phyloP scores from a whole-genome alignment of 1,284 basidiomycete species.

The Marasmius tenuissimus region DNA sequence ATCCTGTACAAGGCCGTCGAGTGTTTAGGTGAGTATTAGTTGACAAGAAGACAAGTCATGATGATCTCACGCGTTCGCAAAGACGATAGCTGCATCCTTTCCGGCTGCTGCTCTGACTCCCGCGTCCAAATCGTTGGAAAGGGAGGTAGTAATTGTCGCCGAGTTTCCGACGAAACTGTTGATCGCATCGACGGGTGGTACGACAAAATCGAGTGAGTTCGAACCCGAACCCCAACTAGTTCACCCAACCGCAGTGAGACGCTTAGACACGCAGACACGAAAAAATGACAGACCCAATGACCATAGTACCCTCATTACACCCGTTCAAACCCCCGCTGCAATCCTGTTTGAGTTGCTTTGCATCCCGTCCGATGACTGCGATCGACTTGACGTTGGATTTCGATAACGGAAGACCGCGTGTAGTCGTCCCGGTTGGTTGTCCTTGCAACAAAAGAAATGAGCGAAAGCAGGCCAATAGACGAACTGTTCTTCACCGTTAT shows the following conservation, averaged over 20 bases:
- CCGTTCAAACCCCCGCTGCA: conserved; percentile 40
- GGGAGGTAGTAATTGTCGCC: conserved; percentile 45
- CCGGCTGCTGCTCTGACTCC: conserved; percentile 48
- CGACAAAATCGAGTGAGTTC: conserved; percentile 40
- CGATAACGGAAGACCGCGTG: conserved; percentile 46
- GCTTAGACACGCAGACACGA: neutral
- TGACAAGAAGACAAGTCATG: neutral
- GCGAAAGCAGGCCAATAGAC: neutral
- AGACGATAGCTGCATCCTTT: conserved; percentile 63
- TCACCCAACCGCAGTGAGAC: neutral
- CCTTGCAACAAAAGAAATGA: neutral
- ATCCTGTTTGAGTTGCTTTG: conserved; percentile 38
- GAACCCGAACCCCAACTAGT: conserved; percentile 49
- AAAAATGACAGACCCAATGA: conserved; percentile 34
- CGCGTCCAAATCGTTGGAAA: conserved; percentile 53
- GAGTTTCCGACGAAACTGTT: conserved; percentile 43
- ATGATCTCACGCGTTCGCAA: conserved; percentile 54
- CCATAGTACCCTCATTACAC: conserved; percentile 50
- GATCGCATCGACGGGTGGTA: conserved; percentile 52
- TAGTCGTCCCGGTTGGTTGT: conserved; percentile 30
- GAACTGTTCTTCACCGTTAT: conserved; percentile 17
- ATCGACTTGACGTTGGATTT: conserved; percentile 42
- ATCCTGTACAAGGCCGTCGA: conserved; percentile 23
- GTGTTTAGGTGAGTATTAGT: no score
- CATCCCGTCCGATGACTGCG: conserved; percentile 47